A percentile compares a stretch with the other conserved stretches of the same genome.
Evolutionary conservation across 129 eudicot species (phyloP).

Genomic region (Deinandra increscens): DNA sequence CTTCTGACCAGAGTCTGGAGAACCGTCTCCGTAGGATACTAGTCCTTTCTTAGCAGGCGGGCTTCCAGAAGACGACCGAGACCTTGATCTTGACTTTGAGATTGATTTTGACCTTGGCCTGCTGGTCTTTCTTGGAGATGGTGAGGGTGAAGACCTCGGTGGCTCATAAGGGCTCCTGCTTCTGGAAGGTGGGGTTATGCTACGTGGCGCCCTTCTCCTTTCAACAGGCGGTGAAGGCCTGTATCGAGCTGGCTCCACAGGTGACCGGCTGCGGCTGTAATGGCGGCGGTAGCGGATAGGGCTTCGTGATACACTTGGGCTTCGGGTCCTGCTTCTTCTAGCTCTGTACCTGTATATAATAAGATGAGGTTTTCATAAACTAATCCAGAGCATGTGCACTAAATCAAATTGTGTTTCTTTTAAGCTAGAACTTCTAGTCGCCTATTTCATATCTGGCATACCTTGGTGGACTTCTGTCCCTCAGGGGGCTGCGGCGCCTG

Average conservation of each 20-base stretch:
- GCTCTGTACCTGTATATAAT: slow-evolving; percentile 64
- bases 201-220: slow-evolving; percentile 52
- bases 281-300: slow-evolving; percentile 91
- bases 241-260: slow-evolving; percentile 59
- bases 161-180: slow-evolving; percentile 64
- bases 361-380: neutral
- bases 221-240: slow-evolving; percentile 67
- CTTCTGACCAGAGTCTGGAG: slow-evolving; percentile 74
- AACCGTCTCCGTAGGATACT: slow-evolving; percentile 93
- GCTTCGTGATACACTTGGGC: slow-evolving; percentile 77
- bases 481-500: slow-evolving; percentile 88
- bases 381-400: neutral
- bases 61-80: slow-evolving; percentile 73
- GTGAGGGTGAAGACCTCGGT: slow-evolving; percentile 50
- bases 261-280: slow-evolving; percentile 79
- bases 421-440: neutral
- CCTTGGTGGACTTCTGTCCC: slow-evolving; percentile 95
- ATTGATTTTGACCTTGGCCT: slow-evolving; percentile 38
- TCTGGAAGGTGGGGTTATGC: slow-evolving; percentile 40
- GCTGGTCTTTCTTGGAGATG: slow-evolving; percentile 48
- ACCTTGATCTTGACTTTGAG: slow-evolving; percentile 36
- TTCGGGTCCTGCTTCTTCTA: slow-evolving; percentile 84
- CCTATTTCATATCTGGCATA: slow-evolving; percentile 18
- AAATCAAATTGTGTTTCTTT: neutral
- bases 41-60: slow-evolving; percentile 69